These are phyloP conservation scores for Leishmania arabica DNA, from an alignment of 208 protist species.

Conservation along the genomic window DNA sequence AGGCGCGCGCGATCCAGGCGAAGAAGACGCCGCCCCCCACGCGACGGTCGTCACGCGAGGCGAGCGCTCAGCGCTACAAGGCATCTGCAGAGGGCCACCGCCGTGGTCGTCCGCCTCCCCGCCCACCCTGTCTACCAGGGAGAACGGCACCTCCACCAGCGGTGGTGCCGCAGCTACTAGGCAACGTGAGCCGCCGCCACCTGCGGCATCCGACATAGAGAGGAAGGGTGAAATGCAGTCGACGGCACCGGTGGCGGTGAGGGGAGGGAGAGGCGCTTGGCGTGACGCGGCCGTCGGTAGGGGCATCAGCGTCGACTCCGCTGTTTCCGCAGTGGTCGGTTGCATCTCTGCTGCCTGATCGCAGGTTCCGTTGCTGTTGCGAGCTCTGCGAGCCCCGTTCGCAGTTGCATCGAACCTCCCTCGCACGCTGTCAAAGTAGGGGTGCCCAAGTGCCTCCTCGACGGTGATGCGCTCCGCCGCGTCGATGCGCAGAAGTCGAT, in stretches of 20 bases:
- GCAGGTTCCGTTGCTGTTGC: background rate
- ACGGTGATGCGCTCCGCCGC: constrained; percentile 53
- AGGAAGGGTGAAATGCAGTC: background rate
- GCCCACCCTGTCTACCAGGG: background rate
- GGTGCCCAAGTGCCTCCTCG: constrained; percentile 75
- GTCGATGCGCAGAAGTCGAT: constrained; percentile 53
- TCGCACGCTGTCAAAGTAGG: constrained; percentile 67
- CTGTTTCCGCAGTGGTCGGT: background rate
- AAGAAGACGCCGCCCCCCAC: background rate
- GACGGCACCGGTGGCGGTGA: background rate
- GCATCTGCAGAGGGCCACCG: background rate
- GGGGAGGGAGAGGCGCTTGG: background rate
- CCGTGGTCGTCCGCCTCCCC: background rate
- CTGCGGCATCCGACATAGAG: background rate
- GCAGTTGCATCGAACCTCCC: background rate
- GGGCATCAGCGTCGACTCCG: no score
- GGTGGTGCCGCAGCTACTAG: background rate
- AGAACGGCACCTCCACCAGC: background rate
- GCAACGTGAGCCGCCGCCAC: background rate
- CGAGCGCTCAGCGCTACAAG: background rate
- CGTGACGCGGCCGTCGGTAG: background rate
- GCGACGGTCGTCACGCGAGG: background rate
- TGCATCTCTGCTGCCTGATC: background rate
- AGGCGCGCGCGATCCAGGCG: background rate
- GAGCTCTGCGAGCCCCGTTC: background rate